Evolutionary conservation across 2,329 filamentous ascomycete species (phyloP), one percentile per base, ranked within the genome.

Genomic region (Fusarium penzigii): DNA sequence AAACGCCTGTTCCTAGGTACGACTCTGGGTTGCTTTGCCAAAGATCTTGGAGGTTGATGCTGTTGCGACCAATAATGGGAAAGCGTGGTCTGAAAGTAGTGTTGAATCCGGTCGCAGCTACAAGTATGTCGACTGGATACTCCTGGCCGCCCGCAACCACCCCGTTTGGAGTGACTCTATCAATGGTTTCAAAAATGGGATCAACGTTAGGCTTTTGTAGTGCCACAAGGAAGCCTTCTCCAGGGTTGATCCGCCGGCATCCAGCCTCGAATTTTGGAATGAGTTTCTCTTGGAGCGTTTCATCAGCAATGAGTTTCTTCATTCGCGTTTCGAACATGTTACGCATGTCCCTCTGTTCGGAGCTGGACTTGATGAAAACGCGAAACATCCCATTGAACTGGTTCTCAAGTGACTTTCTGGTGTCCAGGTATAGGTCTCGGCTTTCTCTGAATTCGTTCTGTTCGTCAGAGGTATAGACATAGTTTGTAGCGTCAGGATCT

Each of bases 331-430:
- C 52, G 17, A 57, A 61, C 34, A 46, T 46, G 14, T 39, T 40
- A 2, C 56, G 49, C 25, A 59, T 29, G 16, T 59, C 51, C 12
- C 16, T 46, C 41, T 59, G 58, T 39, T 59, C 56, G 1, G 49
- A 51, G 5, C 66, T 55, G 34, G 61, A 55, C 46, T 72, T 75
- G 42, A 75, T 65, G 57, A 76, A 75, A 34, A 70, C 68, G 38
- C 67, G 67, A 51, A 75, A 76, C 57, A 72, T 70, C 42, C 65
- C 66, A 52, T 75, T 75, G 11, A 75, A 65, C 13, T 68, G 70
- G 3, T 63, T 61, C 52, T 77, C 75, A 20, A 74, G 62, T 32
- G 66, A 57, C 50, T 73, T 74, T 17, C 74, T 67, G 56, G 41
- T 32, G 1, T 41, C 14, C 3, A 62, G 40, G 29, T 60, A 62